A percentile compares a stretch with the other conserved stretches of the same genome.
Conservation (phyloP, 2,329 filamentous ascomycete genomes). For the Penicillium occitanis region DNA sequence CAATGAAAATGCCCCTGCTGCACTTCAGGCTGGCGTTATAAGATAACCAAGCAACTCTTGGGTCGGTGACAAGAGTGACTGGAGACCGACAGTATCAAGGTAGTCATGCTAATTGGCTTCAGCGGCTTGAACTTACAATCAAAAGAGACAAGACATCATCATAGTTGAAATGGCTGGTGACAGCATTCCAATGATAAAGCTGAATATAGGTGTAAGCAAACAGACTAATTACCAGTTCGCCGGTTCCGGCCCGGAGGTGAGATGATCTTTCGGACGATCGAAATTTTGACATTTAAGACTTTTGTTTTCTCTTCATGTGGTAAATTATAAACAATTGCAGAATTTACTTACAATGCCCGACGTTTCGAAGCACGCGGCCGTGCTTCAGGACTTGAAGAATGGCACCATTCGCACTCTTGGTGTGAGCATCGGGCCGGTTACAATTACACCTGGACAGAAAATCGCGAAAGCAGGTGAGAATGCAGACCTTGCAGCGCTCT, state of each 20-base stretch:
- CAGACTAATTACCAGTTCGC: neutral
- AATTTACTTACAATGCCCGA: slow-evolving; percentile 12
- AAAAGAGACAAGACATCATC: neutral
- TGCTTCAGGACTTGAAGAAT: slow-evolving; percentile 10
- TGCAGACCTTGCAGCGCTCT: no score
- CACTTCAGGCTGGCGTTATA: no score
- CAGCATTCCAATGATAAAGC: neutral
- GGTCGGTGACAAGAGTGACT: no score
- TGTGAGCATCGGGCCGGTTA: slow-evolving; percentile 11
- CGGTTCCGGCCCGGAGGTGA: neutral
- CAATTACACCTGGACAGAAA: slow-evolving; percentile 11
- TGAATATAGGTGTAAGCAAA: neutral
- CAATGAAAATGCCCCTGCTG: no score
- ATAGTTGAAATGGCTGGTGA: neutral
- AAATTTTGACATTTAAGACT: neutral
- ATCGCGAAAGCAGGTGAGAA: slow-evolving; percentile 17
- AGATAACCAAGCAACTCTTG: no score
- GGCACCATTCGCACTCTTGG: slow-evolving; percentile 16
- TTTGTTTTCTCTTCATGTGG: neutral
- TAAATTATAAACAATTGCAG: neutral
- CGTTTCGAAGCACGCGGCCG: slow-evolving; percentile 12
- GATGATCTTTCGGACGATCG: neutral
- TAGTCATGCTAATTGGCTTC: no score
- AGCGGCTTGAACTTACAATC: neutral
- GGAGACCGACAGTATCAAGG: no score